Evolutionary conservation across 129 eudicot species (phyloP), one percentile per base, ranked within the genome.

Genomic region (Tagetes patula): DNA sequence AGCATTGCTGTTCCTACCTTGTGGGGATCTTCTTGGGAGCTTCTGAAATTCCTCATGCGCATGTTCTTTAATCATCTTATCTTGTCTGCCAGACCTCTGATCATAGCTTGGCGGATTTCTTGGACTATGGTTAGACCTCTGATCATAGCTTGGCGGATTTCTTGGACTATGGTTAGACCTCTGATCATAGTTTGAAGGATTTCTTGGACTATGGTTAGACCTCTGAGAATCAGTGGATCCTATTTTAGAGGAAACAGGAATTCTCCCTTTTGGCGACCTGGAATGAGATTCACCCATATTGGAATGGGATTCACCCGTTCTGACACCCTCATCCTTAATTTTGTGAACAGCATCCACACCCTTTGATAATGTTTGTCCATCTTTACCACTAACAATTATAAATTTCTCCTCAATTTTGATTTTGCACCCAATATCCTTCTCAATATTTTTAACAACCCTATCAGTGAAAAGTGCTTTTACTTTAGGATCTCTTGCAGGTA

Each of bases 311-410:
- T 76, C 76, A 69, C 80, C 77, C 79, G 80, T 89, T 63, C 77
- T 81, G 33, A 74, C 86, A 70, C 85, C 95, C 74, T 86, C 96
- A 2, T 88, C 86, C 70, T 85, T 92, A 59, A 90, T 79, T 77
- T 82, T 87, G 79, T 86, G 96, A 72, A 93, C 96, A 40, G 96
- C 96, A 82, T 93, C 96, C 31, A 93, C 96, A 68, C 98, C 98
- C 78, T 90, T 93, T 49, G 85, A 69, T 85, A 93, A 70, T 45
- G 90, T 85, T 73, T 79, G 75, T 69, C 96, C 81, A 74, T 93
- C 98, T 85, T 94, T 94, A 62, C 93, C 98, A 79, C 96, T 90
- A 32, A 94, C 96, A 58, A 94, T 90, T 48, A 94, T 86, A 69
- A 94, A 94, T 70, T 94, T 94, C 69, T 94, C 98, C 60, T 90